Conservation (phyloP, 202 grass and related monocot genomes). For the Elaeis oleifera region DNA sequence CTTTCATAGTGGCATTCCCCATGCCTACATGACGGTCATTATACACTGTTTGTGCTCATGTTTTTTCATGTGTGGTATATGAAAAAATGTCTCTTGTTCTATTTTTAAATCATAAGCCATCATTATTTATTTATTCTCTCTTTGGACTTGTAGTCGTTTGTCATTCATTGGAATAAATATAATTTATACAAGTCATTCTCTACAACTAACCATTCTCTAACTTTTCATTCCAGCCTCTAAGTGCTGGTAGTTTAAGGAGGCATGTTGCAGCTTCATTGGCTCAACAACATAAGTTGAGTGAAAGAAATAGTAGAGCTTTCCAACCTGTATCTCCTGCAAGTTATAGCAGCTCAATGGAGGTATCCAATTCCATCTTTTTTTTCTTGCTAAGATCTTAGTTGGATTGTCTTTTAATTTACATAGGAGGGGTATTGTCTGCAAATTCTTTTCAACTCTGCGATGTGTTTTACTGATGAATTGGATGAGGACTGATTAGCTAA, state of each 20-base stretch:
- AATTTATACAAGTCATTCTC: background rate
- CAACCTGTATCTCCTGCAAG: conserved; percentile 10
- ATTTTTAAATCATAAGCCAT: too few relatives aligned
- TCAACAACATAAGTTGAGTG: conserved; percentile 5
- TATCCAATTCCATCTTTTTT: background rate
- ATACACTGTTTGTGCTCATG: too few relatives aligned
- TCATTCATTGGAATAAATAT: background rate
- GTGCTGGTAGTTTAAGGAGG: conserved; percentile 14
- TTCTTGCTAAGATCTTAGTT: background rate
- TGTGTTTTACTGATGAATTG: too few relatives aligned
- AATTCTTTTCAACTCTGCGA: too few relatives aligned
- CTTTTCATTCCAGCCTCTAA: conserved; percentile 8
- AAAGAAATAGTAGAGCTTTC: conserved; percentile 7
- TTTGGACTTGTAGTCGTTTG: too few relatives aligned
- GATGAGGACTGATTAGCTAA: background rate
- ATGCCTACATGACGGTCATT: too few relatives aligned
- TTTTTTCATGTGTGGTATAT: too few relatives aligned
- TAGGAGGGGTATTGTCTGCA: too few relatives aligned
- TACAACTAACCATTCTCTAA: background rate
- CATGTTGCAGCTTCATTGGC: conserved; percentile 9
- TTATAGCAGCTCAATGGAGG: conserved; percentile 25
- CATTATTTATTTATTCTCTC: too few relatives aligned
- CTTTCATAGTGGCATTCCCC: too few relatives aligned
- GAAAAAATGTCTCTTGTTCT: too few relatives aligned
- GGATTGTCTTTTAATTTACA: too few relatives aligned